These are phyloP conservation scores for Cryptococcus sp. DNA, from an alignment of 1,284 basidiomycete species.

Conservation along the genomic window DNA sequence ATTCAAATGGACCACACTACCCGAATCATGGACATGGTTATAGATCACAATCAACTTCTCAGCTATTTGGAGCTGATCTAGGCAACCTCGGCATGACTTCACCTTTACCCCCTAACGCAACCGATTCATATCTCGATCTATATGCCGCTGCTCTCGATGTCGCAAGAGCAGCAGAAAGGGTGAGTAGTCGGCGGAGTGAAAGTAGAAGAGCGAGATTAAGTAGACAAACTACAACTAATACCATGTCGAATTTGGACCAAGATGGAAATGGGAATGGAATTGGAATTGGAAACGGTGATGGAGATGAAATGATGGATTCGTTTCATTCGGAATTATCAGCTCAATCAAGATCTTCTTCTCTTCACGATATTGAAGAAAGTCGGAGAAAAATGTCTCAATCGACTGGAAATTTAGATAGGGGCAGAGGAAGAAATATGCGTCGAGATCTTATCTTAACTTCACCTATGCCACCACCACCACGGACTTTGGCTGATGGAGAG, in stretches of 20 bases:
- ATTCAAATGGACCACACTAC: background rate
- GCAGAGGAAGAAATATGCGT: constrained; percentile 3
- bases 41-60: background rate
- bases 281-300: constrained; percentile 1
- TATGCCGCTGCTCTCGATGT: constrained; percentile 47
- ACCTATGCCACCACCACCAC: background rate
- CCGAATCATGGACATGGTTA: background rate
- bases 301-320: constrained; percentile 24
- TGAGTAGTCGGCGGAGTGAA: constrained; percentile 14
- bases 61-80: background rate
- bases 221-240: constrained; percentile 8
- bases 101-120: background rate
- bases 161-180: constrained; percentile 45
- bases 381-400: constrained; percentile 7
- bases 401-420: constrained; percentile 6
- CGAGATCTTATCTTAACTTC: background rate
- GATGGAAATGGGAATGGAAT: constrained; percentile 2
- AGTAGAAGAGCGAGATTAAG: constrained; percentile 10
- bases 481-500: background rate
- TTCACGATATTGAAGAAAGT: background rate
- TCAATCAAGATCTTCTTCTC: constrained; percentile 3
- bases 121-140: constrained; percentile 31
- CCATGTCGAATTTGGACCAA: background rate
- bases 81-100: background rate
- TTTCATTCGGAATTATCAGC: constrained; percentile 37